Conservation (phyloP, 2,329 filamentous ascomycete species). For the Diaporthe vexans region DNA sequence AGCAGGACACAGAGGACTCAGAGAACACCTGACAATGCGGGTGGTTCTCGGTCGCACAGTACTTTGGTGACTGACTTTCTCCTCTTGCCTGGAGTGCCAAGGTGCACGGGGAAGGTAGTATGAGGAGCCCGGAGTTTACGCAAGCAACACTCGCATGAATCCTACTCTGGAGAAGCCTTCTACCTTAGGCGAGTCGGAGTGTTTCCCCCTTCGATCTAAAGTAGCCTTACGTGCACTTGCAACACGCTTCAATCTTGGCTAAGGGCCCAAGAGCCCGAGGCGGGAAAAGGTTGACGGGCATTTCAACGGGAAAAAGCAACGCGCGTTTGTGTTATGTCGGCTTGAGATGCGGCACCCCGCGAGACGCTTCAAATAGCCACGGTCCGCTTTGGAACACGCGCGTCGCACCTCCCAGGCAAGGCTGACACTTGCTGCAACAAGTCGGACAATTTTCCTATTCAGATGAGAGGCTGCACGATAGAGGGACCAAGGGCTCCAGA, state of each 20-base stretch:
- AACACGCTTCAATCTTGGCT: constrained; percentile 10
- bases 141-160: constrained; percentile 30
- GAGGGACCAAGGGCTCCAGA: not conserved
- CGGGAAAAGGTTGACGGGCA: constrained; percentile 9
- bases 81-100: constrained; percentile 6
- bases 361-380: not conserved
- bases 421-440: constrained; percentile 25
- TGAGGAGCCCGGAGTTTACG: constrained; percentile 11
- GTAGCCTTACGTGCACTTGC: constrained; percentile 5
- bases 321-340: constrained; percentile 18
- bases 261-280: constrained; percentile 9
- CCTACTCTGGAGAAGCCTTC: not conserved
- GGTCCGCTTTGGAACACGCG: constrained; percentile 7
- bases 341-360: not conserved
- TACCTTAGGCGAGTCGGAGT: constrained; percentile 11
- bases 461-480: not conserved
- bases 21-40: not conserved
- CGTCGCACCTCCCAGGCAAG: constrained; percentile 17
- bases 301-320: constrained; percentile 10
- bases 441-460: constrained; percentile 22
- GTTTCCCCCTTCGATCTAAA: constrained; percentile 12
- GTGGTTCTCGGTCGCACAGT: constrained; percentile 27
- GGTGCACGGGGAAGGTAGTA: constrained; percentile 13
- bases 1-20: not conserved
- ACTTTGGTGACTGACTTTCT: not conserved